Evolutionary conservation across 2,329 filamentous ascomycete genomes (phyloP).

Genomic region (Botryotinia narcissicola): DNA sequence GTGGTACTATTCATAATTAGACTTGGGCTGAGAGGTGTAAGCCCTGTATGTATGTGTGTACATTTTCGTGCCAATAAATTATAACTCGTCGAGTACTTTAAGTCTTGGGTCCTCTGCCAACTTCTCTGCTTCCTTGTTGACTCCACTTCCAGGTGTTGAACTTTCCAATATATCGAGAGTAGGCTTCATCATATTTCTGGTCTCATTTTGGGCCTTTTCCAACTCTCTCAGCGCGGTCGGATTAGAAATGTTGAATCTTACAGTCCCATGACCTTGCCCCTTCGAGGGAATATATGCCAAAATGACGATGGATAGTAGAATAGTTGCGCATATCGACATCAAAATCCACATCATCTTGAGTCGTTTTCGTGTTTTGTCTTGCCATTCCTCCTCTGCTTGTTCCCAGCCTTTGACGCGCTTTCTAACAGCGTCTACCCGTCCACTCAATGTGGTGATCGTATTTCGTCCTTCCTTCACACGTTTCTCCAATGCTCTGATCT

Average conservation of each 20-base stretch:
- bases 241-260: slow-evolving; percentile 25
- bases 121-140: slow-evolving; percentile 22
- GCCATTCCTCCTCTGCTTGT: slow-evolving; percentile 62
- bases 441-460: slow-evolving; percentile 58
- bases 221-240: slow-evolving; percentile 28
- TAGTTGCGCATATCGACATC: slow-evolving; percentile 45
- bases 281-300: slow-evolving; percentile 31
- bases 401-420: slow-evolving; percentile 66
- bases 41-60: not conserved
- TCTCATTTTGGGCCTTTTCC: slow-evolving; percentile 28
- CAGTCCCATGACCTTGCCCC: slow-evolving; percentile 15
- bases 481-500: slow-evolving; percentile 59
- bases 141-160: slow-evolving; percentile 6
- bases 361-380: slow-evolving; percentile 63
- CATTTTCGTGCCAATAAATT: slow-evolving; percentile 17
- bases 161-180: slow-evolving; percentile 25
- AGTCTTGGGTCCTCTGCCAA: slow-evolving; percentile 35
- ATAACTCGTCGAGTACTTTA: slow-evolving; percentile 38
- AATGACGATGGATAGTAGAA: slow-evolving; percentile 47
- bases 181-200: slow-evolving; percentile 21
- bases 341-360: slow-evolving; percentile 63
- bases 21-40: not conserved
- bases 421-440: slow-evolving; percentile 62
- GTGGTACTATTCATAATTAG: not conserved
- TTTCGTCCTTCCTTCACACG: slow-evolving; percentile 60